phyloP scores from a whole-genome alignment of 176 grass and related monocot genomes.

The Carex parvula region DNA sequence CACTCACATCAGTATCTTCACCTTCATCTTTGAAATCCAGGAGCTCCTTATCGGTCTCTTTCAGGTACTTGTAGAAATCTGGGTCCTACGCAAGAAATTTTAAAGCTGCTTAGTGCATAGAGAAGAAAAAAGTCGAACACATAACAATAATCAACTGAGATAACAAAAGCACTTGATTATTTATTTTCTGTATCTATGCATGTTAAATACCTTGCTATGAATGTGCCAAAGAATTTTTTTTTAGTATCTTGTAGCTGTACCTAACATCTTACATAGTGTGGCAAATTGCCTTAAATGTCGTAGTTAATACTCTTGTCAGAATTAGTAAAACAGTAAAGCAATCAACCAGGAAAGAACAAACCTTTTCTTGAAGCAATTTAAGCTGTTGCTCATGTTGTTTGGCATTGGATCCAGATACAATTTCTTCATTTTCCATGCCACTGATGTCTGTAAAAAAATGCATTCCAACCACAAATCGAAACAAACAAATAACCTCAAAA shows the following conservation, averaged over 20 bases:
- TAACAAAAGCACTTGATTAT: neutral
- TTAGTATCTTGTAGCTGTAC: neutral
- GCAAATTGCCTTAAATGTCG: neutral
- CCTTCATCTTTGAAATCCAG: slow-evolving; percentile 52
- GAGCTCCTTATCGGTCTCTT: slow-evolving; percentile 70
- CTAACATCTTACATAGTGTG: neutral
- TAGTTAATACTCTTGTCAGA: neutral
- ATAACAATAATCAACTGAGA: neutral
- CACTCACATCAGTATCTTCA: slow-evolving; percentile 66
- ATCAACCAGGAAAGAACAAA: slow-evolving; percentile 25
- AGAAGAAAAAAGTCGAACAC: neutral
- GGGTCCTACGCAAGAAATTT: slow-evolving; percentile 53
- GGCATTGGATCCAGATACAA: slow-evolving; percentile 33
- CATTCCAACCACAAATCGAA: neutral
- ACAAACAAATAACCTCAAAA: neutral
- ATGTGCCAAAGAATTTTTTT: neutral
- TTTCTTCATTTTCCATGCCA: slow-evolving; percentile 29
- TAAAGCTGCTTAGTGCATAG: neutral
- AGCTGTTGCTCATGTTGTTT: slow-evolving; percentile 64
- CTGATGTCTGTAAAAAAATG: slow-evolving; percentile 11
- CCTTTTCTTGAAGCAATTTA: slow-evolving; percentile 68
- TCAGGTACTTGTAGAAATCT: slow-evolving; percentile 77
- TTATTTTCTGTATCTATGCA: neutral
- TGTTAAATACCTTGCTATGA: neutral
- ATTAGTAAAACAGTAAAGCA: neutral